phyloP scores from a whole-genome alignment of 495 filamentous ascomycete species.

The Penicillium paxilli region DNA sequence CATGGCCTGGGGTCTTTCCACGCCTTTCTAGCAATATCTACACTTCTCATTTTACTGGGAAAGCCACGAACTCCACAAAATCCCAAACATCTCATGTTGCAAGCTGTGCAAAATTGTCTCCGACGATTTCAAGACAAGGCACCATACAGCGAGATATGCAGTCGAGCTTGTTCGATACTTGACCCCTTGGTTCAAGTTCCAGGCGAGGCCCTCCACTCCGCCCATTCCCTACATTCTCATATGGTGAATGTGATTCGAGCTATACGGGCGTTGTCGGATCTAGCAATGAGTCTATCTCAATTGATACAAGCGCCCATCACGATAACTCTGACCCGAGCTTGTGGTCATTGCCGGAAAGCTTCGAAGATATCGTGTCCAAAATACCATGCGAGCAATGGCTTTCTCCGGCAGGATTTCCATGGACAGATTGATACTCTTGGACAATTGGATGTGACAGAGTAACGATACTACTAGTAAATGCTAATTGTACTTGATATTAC shows the following conservation, averaged over 20 bases:
- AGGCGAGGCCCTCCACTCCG: neutral
- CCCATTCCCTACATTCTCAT: neutral
- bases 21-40: slow-evolving; percentile 6
- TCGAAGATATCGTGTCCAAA: neutral
- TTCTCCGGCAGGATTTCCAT: slow-evolving; percentile 1
- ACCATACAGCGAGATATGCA: slow-evolving; percentile 4
- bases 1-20: slow-evolving; percentile 7
- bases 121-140: neutral
- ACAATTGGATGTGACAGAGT: neutral
- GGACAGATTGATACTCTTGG: neutral
- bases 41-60: neutral
- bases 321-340: neutral
- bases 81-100: neutral
- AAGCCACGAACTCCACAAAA: neutral
- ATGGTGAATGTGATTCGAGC: neutral
- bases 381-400: slow-evolving; percentile 3
- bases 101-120: neutral
- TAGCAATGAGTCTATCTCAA: neutral
- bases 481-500: neutral
- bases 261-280: neutral
- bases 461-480: neutral
- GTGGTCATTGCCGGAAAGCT: neutral
- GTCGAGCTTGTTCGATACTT: neutral
- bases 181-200: neutral
- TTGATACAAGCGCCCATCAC: neutral